Conservation (phyloP, 2,329 filamentous ascomycete species). For the Acrocalymma vagum region DNA sequence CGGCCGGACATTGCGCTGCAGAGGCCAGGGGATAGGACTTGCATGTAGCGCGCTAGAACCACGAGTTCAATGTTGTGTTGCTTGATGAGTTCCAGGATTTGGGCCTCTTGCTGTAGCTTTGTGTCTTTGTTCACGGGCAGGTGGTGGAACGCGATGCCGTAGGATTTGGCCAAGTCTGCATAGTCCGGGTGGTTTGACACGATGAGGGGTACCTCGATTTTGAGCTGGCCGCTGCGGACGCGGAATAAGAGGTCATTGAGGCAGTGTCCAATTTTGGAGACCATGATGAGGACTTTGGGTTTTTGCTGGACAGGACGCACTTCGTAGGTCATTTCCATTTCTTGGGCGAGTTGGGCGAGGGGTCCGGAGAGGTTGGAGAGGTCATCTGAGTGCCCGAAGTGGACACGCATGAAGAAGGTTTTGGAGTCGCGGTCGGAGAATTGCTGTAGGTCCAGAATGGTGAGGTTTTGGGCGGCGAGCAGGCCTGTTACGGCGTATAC, state of each 20-base stretch:
- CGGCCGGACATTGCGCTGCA: conserved; percentile 82
- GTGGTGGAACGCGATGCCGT: conserved; percentile 82
- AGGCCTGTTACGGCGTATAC: conserved; percentile 84
- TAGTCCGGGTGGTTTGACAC: conserved; percentile 86
- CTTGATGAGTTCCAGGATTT: conserved; percentile 74
- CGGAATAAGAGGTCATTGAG: conserved; percentile 86
- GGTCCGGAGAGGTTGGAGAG: conserved; percentile 59
- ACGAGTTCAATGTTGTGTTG: conserved; percentile 78
- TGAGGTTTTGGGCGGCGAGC: conserved; percentile 76
- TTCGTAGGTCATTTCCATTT: conserved; percentile 75
- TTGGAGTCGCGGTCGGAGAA: conserved; percentile 78
- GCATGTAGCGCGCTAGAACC: conserved; percentile 87
- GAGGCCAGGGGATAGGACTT: conserved; percentile 78
- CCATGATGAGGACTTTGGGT: conserved; percentile 84
- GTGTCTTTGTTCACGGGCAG: conserved; percentile 82
- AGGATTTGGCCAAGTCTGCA: conserved; percentile 71
- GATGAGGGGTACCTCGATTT: conserved; percentile 78
- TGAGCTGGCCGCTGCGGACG: conserved; percentile 75
- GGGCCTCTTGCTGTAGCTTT: conserved; percentile 75
- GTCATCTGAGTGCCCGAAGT: conserved; percentile 71
- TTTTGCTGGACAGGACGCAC: conserved; percentile 74
- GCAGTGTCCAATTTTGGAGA: conserved; percentile 88
- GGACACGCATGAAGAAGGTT: conserved; percentile 89
- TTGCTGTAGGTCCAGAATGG: conserved; percentile 85
- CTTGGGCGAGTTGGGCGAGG: conserved; percentile 68